Conservation (phyloP, 2,329 filamentous ascomycete species). For the Peltaster fructicola region DNA sequence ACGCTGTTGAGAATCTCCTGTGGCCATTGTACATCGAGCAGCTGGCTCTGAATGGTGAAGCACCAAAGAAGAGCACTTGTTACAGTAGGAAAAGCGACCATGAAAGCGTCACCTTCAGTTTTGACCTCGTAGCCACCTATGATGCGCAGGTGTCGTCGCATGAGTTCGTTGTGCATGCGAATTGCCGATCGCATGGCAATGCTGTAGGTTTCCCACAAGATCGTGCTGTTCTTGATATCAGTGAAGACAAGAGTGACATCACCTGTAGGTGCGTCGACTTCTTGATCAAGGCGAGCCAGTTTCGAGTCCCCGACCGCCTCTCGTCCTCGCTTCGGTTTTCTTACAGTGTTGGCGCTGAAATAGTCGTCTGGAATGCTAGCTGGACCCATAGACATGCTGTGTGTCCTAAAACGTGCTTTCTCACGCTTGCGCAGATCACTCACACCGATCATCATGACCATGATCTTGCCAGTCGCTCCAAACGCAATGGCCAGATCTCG, state of each 20-base stretch:
- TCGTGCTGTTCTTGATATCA: conserved; percentile 96
- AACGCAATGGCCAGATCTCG: conserved; percentile 91
- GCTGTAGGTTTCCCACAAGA: conserved; percentile 88
- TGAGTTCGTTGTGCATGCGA: conserved; percentile 91
- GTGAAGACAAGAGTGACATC: conserved; percentile 92
- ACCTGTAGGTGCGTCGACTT: conserved; percentile 79
- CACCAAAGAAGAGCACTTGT: conserved; percentile 91
- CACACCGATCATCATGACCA: conserved; percentile 97
- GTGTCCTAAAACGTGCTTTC: conserved; percentile 54
- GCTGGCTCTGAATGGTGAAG: conserved; percentile 76
- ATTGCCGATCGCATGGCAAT: conserved; percentile 93
- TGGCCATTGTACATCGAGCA: conserved; percentile 84
- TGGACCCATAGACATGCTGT: conserved; percentile 72
- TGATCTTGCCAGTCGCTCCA: conserved; percentile 83
- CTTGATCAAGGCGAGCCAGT: conserved; percentile 68
- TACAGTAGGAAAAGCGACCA: conserved; percentile 95
- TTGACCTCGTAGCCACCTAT: conserved; percentile 98
- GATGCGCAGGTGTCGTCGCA: conserved; percentile 79
- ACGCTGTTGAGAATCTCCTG: conserved; percentile 77
- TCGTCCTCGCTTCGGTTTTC: conserved; percentile 42
- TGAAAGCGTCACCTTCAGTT: conserved; percentile 98
- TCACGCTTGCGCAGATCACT: conserved; percentile 78
- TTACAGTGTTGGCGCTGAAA: conserved; percentile 42
- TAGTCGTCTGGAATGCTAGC: conserved; percentile 52
- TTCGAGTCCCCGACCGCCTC: conserved; percentile 62